These are phyloP conservation scores for Nicotiana knightiana DNA, from an alignment of 257 asterid genomes.

Conservation along the genomic window DNA sequence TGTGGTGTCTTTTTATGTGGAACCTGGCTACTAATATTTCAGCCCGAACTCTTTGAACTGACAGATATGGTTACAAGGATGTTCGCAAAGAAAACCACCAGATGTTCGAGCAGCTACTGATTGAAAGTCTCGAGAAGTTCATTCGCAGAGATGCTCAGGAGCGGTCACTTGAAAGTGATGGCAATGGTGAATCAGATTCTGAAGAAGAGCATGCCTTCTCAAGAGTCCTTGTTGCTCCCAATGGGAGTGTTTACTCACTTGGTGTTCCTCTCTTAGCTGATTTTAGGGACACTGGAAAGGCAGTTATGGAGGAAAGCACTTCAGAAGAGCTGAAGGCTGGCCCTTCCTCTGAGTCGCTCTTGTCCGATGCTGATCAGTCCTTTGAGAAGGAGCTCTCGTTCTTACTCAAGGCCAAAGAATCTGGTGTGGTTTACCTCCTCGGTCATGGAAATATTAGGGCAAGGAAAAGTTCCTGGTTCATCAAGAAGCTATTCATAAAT, in stretches of 20 bases:
- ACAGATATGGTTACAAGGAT: constrained; percentile 98
- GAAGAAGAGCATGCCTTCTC: constrained; percentile 56
- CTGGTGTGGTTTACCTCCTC: constrained; percentile 87
- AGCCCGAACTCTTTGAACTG: not conserved
- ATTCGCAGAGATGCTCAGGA: constrained; percentile 95
- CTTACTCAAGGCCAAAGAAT: constrained; percentile 72
- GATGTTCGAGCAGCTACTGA: constrained; percentile 84
- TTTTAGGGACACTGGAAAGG: constrained; percentile 42
- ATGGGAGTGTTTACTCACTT: constrained; percentile 84
- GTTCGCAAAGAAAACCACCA: constrained; percentile 87
- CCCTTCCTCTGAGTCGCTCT: constrained; percentile 26
- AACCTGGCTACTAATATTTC: not conserved
- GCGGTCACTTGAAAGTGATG: constrained; percentile 84
- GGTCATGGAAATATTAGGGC: constrained; percentile 92
- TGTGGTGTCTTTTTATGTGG: not conserved
- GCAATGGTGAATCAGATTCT: constrained; percentile 48
- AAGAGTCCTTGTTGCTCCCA: constrained; percentile 76
- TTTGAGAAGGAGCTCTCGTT: constrained; percentile 86
- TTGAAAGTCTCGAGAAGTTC: constrained; percentile 88
- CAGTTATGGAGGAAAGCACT: constrained; percentile 41
- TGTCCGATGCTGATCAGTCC: constrained; percentile 58
- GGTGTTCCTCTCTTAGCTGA: constrained; percentile 84
- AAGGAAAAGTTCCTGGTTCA: constrained; percentile 85
- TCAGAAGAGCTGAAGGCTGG: constrained; percentile 37
- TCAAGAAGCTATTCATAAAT: constrained; percentile 82